Base-by-base conservation (phyloP, 225 moss, liverwort and hornwort genomes). In the Anthoceros angustus region DNA sequence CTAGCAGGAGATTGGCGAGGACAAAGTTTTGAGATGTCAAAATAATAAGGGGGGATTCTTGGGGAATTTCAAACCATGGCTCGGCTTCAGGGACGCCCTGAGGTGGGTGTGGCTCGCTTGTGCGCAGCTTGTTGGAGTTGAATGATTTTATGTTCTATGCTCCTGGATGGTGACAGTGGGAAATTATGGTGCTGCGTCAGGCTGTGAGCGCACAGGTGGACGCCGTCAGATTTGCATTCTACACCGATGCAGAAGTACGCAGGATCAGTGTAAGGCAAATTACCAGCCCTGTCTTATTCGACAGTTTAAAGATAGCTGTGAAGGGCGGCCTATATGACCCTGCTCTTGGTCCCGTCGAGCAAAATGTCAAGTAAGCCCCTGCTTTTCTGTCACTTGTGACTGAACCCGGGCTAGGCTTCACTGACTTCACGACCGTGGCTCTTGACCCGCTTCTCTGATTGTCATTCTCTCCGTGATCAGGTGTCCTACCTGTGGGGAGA, bases 251-350 rank as follows among this genome's bases (percentile, higher is more conserved):
- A 8, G 92, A 98, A 79, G 86, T 92, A 64, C 85, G 89, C 63
- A 81, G 80, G 41, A 86, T 92, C 6, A 98, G 98, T 71, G 92
- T 98, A 70, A 92, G 86, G 74, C 89, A 79, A 50, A 80, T 98
- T 42, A 80, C 83, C 42, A 98, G 84, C 70, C 92, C 98, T 15
- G 67, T 98, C 41, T 68, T 98, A 55, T 98, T 98, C 32, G 98
- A 98, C 73, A 85, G 84, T 69, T 77, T 98, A 79, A 77, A 72
- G 69, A 92, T 89, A 62, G 82, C 98, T 72, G 84, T 89, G 4
- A 71, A 83, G 2, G 98, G 89, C 25, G 98, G 98, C 2, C 84
- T 92, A 10, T 98, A 98, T 62, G 98, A 98, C 61, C 81, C 79
- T 7, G 77, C 86, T 14, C 86, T 98, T 48, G 98, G 98, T 67